Evolutionary conservation across 306 rosid genomes (phyloP), one percentile per base, ranked within the genome.

Genomic region (Dryas drummondii): DNA sequence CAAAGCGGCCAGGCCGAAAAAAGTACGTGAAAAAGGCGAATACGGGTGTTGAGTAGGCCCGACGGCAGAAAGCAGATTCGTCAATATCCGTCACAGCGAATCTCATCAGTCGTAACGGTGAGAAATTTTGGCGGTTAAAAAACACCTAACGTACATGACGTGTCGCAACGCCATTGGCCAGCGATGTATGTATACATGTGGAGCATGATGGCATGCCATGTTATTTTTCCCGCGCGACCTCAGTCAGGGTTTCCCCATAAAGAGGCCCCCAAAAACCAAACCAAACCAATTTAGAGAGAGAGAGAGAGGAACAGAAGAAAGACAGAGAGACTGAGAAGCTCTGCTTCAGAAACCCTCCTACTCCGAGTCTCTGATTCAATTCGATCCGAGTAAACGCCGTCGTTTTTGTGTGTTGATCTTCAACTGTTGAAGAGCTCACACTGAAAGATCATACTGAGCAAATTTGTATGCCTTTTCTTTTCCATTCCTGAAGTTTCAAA

Each of bases 121-220:
- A 51, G 79, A 74, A 71, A 53, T 74, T 86, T 86, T 86, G 89
- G 89, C 89, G 89, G 89, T 80, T 82, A 82, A 85, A 46, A 68
- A 13, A 19, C 42, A 48, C 76, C 49, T 64, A 66, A 59, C 65
- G 6, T 4, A 9, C 6, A 9, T 41, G 50, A 73, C 85, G 79
- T 62, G 88, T 56, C 82, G 2, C 0, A 0, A 1, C 0, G 0
- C n/a, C 7, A 77, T 79, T 79, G 70, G 83, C 0, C 1, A 0
- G 0, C 0, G 0, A 69, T 78, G 82, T 65, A 82, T 77, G 88
- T 79, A 76, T 85, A 81, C 44, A 52, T 79, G 75, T 55, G 41
- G 4, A 44, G 50, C 73, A 76, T 76, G 72, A 57, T 26, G 44
- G 9, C 40, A 74, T 70, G 73, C 3, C 65, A 64, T 82, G 84